Evolutionary conservation across 2,329 filamentous ascomycete genomes (phyloP), one percentile per base, ranked within the genome.

Genomic region (Phialophora macrospora): DNA sequence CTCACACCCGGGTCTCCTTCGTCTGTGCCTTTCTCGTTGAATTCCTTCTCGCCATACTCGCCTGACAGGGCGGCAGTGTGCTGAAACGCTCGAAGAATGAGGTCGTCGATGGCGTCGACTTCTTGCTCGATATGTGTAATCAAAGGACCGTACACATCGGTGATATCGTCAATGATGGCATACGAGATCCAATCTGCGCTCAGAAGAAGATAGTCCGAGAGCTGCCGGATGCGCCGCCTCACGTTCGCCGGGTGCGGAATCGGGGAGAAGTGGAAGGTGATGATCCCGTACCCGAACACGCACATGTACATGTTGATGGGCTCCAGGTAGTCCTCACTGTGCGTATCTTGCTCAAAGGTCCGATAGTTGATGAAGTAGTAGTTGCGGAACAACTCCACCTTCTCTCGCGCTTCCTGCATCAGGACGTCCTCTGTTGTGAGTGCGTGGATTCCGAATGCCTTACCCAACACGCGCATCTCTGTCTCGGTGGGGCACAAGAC

Each of bases 311-410:
- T 92, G 78, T 98, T 97, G 74, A 99, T 91, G 0, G 95, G 94
- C 73, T 98, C 92, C 54, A 99, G 84, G 76, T 96, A 97, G 74
- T 96, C 89, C 64, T 95, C 91, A 75, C 89, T 96, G 72, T 89
- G 90, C 67, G 88, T 87, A 75, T 99, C 95, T 77, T 98, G 95
- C 76, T 99, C 95, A 75, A 99, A 99, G 0, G 93, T 96, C 17
- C 95, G 90, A 77, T 99, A 99, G 77, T 97, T 98, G 80, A 99
- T 92, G 74, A 99, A 97, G 78, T 99, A 99, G 80, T 99, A 99
- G 76, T 96, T 91, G 38, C 92, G 89, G 82, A 99, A 99, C 0
- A 99, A 84, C 77, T 99, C 95, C 0, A 99, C 95, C 80, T 99
- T 99, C 75, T 99, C 95, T 24, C 95, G 93, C 48, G 93, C 91